Evolutionary conservation across 2,329 filamentous ascomycete genomes (phyloP), one percentile per base, ranked within the genome.

Genomic region (Epichloe baconii): DNA sequence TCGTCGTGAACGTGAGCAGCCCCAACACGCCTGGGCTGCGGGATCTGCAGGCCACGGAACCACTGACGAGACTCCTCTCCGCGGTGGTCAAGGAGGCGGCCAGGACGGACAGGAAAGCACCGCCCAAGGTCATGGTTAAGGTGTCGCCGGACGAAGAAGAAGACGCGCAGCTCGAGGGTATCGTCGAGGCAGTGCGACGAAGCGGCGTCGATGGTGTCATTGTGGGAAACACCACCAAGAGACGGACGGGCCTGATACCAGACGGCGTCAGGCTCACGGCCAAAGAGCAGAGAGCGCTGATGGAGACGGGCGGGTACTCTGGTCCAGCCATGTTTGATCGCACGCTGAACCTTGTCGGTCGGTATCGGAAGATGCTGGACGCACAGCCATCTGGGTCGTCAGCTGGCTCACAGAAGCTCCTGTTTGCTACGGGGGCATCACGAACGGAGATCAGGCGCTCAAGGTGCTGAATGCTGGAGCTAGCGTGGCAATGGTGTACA

Each of bases 1-100:
- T 98, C n/a, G 91, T 97, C 7, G 93, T 98, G 62, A 98, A 98
- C 61, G 93, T 98, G 47, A 95, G 89, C 62, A 94, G 87, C 59
- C 93, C 93, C 23, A 98, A 98, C 70, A 97, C 91, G 0, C 91
- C 91, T 0, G 91, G 93, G 0, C 76, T 97, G 47, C 81, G 93
- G 23, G 85, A 88, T 51, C 73, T 98, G 38, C 93, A 98, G 69
- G 86, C 86, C 2, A 79, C 83, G 0, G 88, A 86, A 57, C 91
- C 90, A 1, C 71, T 98, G 52, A 91, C 88, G 2, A 74, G 79
- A 42, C 84, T 98, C 45, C 71, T 98, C 41, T 79, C 76, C 10
- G 86, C 87, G 1, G 91, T 97, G 0, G 91, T 97, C 2, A 74
- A 80, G 15, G 86, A 91, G 51, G 89, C 89, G 1, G 72, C 78